Percentiles rank a stretch among this genome's conserved stretches.
Evolutionary conservation across 495 filamentous ascomycete species (phyloP).

Genomic region (Lepidopterella palustris): DNA sequence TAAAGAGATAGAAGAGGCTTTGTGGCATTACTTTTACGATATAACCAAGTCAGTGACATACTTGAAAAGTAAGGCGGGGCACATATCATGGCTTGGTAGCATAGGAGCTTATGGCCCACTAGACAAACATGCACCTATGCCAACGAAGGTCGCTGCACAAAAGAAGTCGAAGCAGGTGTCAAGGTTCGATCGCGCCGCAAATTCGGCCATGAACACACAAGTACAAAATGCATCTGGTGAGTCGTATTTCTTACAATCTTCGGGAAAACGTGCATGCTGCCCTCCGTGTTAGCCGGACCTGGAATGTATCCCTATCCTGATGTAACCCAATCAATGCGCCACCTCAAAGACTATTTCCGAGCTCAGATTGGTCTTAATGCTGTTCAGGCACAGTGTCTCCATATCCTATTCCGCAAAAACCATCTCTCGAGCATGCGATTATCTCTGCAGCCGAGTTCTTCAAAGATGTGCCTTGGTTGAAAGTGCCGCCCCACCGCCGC

Average conservation of each 20-base stretch:
- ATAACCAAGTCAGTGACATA: slow-evolving; percentile 76
- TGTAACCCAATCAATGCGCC: slow-evolving; percentile 3
- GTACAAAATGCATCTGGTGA: slow-evolving; percentile 16
- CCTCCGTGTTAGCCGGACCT: background rate
- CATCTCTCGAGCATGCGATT: background rate
- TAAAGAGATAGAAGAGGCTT: slow-evolving; percentile 73
- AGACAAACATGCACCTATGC: slow-evolving; percentile 25
- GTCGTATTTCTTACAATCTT: slow-evolving; percentile 5
- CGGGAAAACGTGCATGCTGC: background rate
- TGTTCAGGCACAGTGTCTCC: slow-evolving; percentile 7
- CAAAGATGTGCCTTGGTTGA: slow-evolving; percentile 78
- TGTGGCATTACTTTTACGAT: slow-evolving; percentile 97
- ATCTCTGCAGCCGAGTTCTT: slow-evolving; percentile 58
- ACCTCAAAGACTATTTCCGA: slow-evolving; percentile 3
- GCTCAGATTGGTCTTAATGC: slow-evolving; percentile 23
- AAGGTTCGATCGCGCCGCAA: slow-evolving; percentile 37
- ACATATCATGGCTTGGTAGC: background rate
- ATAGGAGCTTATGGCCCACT: background rate
- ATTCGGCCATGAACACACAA: slow-evolving; percentile 10
- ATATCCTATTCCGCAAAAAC: background rate
- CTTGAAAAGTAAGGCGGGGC: slow-evolving; percentile 52
- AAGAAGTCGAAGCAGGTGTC: slow-evolving; percentile 39
- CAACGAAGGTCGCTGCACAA: slow-evolving; percentile 28
- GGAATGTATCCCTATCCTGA: slow-evolving; percentile 1
- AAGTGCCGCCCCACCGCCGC: slow-evolving; percentile 61